Evolutionary conservation across 2,329 filamentous ascomycete genomes (phyloP).

Genomic region (Ascochyta koolunga): DNA sequence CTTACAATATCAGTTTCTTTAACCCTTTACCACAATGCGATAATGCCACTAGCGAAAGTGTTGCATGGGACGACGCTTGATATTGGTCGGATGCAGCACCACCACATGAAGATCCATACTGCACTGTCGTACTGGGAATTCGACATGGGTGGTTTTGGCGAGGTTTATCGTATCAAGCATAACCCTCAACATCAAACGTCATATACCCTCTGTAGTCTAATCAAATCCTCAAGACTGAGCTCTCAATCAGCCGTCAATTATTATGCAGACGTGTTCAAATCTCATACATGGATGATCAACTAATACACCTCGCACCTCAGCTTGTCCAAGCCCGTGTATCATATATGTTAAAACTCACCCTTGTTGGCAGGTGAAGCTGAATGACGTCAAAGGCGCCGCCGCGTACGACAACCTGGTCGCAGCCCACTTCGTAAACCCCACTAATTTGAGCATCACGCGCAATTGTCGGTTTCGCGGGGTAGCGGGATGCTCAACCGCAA

Average conservation of each 20-base stretch:
- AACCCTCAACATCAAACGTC: background rate
- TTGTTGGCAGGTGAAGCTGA: background rate
- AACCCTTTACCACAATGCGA: background rate
- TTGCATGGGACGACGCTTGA: background rate
- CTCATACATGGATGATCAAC: too few species aligned
- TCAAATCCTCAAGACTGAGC: background rate
- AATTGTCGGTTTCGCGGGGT: slow-evolving; percentile 21
- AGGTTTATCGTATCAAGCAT: too few species aligned
- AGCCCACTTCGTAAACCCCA: slow-evolving; percentile 10
- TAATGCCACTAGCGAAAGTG: slow-evolving; percentile 1
- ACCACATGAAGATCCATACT: background rate
- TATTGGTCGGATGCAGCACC: background rate
- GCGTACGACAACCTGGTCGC: slow-evolving; percentile 13
- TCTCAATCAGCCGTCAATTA: background rate
- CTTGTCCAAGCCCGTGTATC: background rate
- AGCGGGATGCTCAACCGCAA: slow-evolving; percentile 1
- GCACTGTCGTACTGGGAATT: too few species aligned
- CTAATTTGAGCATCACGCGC: slow-evolving; percentile 16
- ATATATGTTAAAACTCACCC: background rate
- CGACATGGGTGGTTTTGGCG: background rate
- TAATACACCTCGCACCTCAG: background rate
- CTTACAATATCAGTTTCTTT: slow-evolving; percentile 5
- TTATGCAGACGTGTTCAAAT: too few species aligned
- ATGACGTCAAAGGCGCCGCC: slow-evolving; percentile 16
- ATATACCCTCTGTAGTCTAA: slow-evolving; percentile 4